These are phyloP conservation scores for Leucosporidium yakuticum DNA, from an alignment of 768 basidiomycete species.

Conservation along the genomic window DNA sequence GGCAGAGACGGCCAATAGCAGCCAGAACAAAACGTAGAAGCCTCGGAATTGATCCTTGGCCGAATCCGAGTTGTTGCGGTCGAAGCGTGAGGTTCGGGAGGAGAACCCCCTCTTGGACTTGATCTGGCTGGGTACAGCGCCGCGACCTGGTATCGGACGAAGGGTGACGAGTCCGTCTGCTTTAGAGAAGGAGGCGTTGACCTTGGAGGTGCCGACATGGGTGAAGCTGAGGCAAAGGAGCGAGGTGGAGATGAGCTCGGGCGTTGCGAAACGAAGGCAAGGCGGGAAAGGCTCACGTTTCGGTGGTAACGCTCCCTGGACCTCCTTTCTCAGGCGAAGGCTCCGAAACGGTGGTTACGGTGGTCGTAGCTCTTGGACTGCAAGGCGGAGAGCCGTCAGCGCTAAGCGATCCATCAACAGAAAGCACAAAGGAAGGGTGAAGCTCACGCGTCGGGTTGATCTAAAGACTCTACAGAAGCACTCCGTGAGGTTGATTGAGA, in stretches of 20 bases:
- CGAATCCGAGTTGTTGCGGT: constrained; percentile 67
- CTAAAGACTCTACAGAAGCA: no score
- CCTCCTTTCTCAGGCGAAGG: no score
- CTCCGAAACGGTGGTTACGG: no score
- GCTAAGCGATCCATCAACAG: no score
- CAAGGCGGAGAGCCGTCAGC: no score
- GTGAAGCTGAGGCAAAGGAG: background rate
- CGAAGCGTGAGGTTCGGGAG: constrained; percentile 77
- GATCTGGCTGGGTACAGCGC: constrained; percentile 7
- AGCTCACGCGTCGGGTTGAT: no score
- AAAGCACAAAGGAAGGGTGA: no score
- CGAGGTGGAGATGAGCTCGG: background rate
- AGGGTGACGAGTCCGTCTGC: background rate
- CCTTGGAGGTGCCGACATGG: constrained; percentile 1
- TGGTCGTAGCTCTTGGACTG: no score
- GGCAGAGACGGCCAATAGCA: constrained; percentile 66
- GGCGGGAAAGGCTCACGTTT: no score
- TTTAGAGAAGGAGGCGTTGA: background rate
- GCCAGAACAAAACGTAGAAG: constrained; percentile 91
- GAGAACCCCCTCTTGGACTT: constrained; percentile 50
- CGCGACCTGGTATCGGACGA: constrained; percentile 15
- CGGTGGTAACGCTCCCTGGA: no score
- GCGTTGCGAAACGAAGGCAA: no score
- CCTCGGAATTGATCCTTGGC: constrained; percentile 62
- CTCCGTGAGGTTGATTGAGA: no score